phyloP scores from a whole-genome alignment of 305 asterid genomes.

The Solanum hybrid region DNA sequence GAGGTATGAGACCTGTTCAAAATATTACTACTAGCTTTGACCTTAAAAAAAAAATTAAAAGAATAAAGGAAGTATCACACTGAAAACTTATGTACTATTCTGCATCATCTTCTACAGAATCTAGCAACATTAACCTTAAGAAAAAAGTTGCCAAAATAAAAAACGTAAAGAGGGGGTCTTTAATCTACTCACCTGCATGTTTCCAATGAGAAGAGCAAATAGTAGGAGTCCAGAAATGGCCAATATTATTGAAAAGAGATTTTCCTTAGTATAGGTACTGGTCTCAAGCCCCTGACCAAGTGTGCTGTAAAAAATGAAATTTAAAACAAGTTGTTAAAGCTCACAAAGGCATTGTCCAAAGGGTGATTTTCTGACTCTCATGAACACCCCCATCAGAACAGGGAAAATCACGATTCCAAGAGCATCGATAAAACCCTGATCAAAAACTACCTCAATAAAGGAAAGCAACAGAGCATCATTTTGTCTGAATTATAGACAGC shows the following conservation, averaged over 20 bases:
- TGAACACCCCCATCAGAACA: background rate
- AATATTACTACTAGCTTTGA: background rate
- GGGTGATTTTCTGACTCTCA: background rate
- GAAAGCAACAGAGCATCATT: background rate
- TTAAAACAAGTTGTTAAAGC: background rate
- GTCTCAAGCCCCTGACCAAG: slow-evolving; percentile 95
- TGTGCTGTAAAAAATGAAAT: slow-evolving; percentile 44
- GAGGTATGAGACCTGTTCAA: background rate
- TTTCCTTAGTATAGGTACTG: slow-evolving; percentile 90
- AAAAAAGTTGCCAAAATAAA: background rate
- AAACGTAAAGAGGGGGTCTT: background rate
- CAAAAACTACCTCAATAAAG: background rate
- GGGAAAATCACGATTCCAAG: background rate
- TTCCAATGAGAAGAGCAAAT: slow-evolving; percentile 96
- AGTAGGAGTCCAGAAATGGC: slow-evolving; percentile 83
- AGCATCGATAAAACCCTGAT: background rate
- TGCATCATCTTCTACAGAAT: background rate
- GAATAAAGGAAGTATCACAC: background rate
- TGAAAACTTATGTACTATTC: background rate
- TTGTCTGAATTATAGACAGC: background rate
- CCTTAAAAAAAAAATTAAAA: background rate
- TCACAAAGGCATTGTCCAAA: background rate
- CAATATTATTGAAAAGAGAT: slow-evolving; percentile 72
- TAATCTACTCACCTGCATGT: slow-evolving; percentile 71
- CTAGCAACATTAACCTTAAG: background rate